These are phyloP conservation scores for Bisporella sp. DNA, from an alignment of 2,329 filamentous ascomycete species.

Conservation along the genomic window DNA sequence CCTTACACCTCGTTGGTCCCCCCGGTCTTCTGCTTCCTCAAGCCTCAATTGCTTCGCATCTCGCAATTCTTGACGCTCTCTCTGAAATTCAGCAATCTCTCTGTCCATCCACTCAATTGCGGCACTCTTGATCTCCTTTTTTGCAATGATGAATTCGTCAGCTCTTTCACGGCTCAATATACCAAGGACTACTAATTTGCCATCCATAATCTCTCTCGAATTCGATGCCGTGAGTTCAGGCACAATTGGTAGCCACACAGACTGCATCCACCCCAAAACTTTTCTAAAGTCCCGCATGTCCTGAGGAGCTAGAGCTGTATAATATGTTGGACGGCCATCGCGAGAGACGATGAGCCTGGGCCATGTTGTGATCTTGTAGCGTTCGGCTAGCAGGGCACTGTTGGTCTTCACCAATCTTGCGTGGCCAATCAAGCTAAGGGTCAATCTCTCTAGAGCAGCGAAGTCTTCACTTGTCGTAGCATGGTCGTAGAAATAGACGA, in stretches of 20 bases:
- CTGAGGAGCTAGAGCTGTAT: conserved; percentile 75
- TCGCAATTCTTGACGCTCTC: conserved; percentile 86
- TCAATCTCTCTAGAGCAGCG: conserved; percentile 75
- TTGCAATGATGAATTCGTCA: conserved; percentile 70
- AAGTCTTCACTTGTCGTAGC: conserved; percentile 93
- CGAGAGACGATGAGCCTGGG: conserved; percentile 86
- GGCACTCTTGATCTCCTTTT: conserved; percentile 89
- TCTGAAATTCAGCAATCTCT: conserved; percentile 83
- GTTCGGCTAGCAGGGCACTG: conserved; percentile 64
- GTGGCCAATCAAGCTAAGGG: conserved; percentile 82
- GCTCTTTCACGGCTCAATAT: conserved; percentile 75
- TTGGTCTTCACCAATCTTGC: conserved; percentile 90
- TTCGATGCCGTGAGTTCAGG: conserved; percentile 90
- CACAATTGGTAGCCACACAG: conserved; percentile 91
- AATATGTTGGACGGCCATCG: conserved; percentile 86
- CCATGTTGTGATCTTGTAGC: conserved; percentile 96
- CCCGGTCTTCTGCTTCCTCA: conserved; percentile 90
- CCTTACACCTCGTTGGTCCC: conserved; percentile 79
- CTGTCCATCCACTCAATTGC: conserved; percentile 98
- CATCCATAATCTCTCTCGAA: conserved; percentile 89
- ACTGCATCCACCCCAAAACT: conserved; percentile 88
- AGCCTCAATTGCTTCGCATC: conserved; percentile 93
- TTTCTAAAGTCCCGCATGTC: conserved; percentile 85
- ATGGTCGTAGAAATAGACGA: conserved; percentile 95
- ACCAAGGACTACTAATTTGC: conserved; percentile 88